phyloP scores from a whole-genome alignment of 2,329 filamentous ascomycete species.

The Fusarium avenaceum region DNA sequence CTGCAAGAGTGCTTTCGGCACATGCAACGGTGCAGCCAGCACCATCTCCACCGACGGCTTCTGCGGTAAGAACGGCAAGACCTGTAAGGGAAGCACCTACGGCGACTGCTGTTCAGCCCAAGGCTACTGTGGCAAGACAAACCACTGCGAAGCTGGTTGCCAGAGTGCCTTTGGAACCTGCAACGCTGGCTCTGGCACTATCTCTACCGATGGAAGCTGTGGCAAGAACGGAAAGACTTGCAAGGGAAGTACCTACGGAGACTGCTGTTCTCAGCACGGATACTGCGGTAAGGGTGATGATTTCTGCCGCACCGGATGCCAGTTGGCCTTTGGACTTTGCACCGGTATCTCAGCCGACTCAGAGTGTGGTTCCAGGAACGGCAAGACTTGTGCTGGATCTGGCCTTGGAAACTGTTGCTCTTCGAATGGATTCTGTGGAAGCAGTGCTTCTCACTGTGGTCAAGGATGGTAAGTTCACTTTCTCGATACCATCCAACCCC shows the following conservation, averaged over 20 bases:
- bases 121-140: conserved; percentile 6
- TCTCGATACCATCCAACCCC: rapidly evolving
- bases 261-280: conserved; percentile 15
- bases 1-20: conserved; percentile 5
- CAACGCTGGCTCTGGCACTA: not conserved
- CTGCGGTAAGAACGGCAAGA: conserved; percentile 19
- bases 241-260: conserved; percentile 7
- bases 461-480: conserved; percentile 10
- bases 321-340: conserved; percentile 4
- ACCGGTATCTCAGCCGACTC: conserved; percentile 1
- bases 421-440: conserved; percentile 15
- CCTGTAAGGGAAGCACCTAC: conserved; percentile 7
- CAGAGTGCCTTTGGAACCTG: conserved; percentile 5
- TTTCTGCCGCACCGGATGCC: conserved; percentile 7
- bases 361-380: conserved; percentile 16
- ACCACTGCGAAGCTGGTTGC: conserved; percentile 7
- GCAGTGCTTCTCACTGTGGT: conserved; percentile 9
- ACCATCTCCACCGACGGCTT: conserved; percentile 6
- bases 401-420: conserved; percentile 26
- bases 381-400: conserved; percentile 18
- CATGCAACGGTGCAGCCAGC: not conserved
- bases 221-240: conserved; percentile 26
- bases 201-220: conserved; percentile 16
- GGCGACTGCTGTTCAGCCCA: conserved; percentile 21
- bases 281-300: conserved; percentile 11